Base-by-base conservation (phyloP, 805 yeast genomes). In the Saturnispora saitoi region DNA sequence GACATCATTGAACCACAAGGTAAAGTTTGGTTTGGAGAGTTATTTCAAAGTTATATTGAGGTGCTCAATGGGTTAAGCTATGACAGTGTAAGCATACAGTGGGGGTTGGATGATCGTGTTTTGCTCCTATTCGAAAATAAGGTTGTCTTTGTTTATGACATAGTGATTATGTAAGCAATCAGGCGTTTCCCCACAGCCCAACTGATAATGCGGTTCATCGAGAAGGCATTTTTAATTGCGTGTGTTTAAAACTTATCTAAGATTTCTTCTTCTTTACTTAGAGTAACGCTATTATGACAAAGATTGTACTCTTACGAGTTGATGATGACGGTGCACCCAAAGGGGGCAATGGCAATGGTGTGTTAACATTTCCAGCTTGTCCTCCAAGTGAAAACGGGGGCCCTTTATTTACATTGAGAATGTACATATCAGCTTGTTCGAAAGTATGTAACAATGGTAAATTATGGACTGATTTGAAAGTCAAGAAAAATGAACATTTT, bases 341-440 rank as follows among this genome's bases (percentile, higher is more conserved):
- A 14, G 55, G 56, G 7, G 58, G 58, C 0, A 66, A 67, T 19
- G 26, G 28, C 28, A 70, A 69, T 45, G 82, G 82, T 3, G 81
- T 77, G 3, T 59, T 77, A 39, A 69, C 76, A 7, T 66, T 77
- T 22, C 83, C 83, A 0, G 64, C 79, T 1, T 54, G 69, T 36
- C 70, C 73, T 1, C 66, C 68, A 3, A 68, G 70, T 0, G 45
- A 57, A 4, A 53, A 54, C 11, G 71, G 67, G 2, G 72, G 69
- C 43, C 65, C 70, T 1, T 48, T 77, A 20, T 76, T 72, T 57
- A 58, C 65, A 12, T 68, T 91, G 45, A 71, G 80, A 40, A 70
- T 91, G 51, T 75, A 76, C 48, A 67, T 91, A 50, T 78, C 82
- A 32, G 93, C 96, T 2, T 86, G 95, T 10, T 75, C 91, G 6